These are phyloP conservation scores for Hypoxylon fuscum DNA, from an alignment of 495 filamentous ascomycete genomes.

Conservation along the genomic window DNA sequence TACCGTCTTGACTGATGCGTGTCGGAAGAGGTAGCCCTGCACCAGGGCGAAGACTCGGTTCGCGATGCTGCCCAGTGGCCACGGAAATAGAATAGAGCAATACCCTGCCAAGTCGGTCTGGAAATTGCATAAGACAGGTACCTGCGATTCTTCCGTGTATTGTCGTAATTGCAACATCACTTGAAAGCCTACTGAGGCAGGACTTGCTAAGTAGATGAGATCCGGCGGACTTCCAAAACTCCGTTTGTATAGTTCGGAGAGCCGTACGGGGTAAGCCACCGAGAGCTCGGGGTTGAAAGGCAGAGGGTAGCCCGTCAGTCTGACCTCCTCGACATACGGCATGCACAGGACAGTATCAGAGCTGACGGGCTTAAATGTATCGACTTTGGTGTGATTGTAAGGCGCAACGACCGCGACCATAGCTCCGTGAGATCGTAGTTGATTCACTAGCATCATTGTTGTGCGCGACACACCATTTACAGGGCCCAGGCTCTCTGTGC, in stretches of 20 bases:
- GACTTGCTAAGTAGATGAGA: slow-evolving; percentile 70
- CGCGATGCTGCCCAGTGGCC: slow-evolving; percentile 62
- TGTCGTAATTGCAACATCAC: slow-evolving; percentile 65
- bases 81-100: slow-evolving; percentile 67
- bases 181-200: slow-evolving; percentile 71
- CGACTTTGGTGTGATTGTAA: slow-evolving; percentile 49
- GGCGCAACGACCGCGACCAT: slow-evolving; percentile 68
- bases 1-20: slow-evolving; percentile 64
- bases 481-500: slow-evolving; percentile 71
- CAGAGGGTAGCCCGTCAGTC: slow-evolving; percentile 66
- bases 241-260: slow-evolving; percentile 60
- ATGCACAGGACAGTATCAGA: neutral
- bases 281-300: slow-evolving; percentile 72
- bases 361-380: slow-evolving; percentile 43
- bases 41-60: slow-evolving; percentile 63
- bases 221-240: slow-evolving; percentile 61
- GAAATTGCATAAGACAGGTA: slow-evolving; percentile 68
- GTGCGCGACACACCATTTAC: slow-evolving; percentile 73
- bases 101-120: slow-evolving; percentile 73
- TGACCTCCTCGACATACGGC: slow-evolving; percentile 42
- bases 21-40: slow-evolving; percentile 67
- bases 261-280: slow-evolving; percentile 68
- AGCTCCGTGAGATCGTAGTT: slow-evolving; percentile 64
- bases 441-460: slow-evolving; percentile 68
- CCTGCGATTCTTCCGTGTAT: slow-evolving; percentile 57